Conservation (phyloP, 139 green algal species). For the Micromonas commoda region DNA sequence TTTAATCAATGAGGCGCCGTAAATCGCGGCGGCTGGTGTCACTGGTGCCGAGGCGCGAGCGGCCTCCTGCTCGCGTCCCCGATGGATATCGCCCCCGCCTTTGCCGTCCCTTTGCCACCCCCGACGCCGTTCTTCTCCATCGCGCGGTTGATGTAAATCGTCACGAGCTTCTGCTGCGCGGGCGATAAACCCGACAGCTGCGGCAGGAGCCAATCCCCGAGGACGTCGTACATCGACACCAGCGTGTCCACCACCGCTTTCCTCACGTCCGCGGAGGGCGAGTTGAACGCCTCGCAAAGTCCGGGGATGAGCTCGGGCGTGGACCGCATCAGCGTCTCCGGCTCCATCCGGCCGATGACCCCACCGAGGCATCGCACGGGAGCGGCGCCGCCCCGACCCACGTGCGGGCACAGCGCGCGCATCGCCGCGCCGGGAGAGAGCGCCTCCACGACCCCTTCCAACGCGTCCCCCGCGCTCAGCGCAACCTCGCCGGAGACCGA, state of each 20-base stretch:
- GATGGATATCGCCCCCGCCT: not conserved
- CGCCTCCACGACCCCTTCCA: not conserved
- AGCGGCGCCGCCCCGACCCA: not conserved
- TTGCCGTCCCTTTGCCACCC: not conserved
- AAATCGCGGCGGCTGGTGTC: no score
- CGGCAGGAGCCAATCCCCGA: constrained; percentile 46
- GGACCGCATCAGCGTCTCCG: constrained; percentile 24
- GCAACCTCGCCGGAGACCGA: not conserved
- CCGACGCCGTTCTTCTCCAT: not conserved
- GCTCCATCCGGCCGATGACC: not conserved
- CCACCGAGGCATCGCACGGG: not conserved
- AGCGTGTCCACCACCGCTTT: constrained; percentile 45
- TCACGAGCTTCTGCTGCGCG: constrained; percentile 57
- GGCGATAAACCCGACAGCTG: constrained; percentile 34
- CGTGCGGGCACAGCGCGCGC: not conserved
- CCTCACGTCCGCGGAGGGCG: constrained; percentile 52
- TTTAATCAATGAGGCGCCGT: no score
- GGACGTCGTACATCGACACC: constrained; percentile 33
- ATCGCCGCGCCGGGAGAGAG: not conserved
- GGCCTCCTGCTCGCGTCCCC: no score
- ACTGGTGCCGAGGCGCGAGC: not conserved
- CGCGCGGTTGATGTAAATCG: constrained; percentile 49
- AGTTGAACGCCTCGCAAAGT: constrained; percentile 51
- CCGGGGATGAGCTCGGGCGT: constrained; percentile 46
- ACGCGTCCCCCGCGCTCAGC: not conserved